phyloP scores from a whole-genome alignment of 345 rosid genomes.

The Capsella bursapastoris region DNA sequence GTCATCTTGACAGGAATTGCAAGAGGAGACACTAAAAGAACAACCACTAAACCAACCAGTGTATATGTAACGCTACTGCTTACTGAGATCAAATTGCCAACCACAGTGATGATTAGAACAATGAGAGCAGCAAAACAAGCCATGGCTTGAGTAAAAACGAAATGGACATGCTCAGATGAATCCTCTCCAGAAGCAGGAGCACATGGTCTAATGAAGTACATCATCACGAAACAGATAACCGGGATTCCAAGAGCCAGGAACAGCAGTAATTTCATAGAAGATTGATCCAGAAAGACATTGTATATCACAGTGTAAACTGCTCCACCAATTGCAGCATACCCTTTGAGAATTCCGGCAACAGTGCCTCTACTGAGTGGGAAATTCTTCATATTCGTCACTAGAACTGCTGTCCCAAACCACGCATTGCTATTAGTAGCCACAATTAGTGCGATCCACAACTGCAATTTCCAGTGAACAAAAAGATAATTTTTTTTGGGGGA shows the following conservation, averaged over 20 bases:
- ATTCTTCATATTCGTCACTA: slow-evolving; percentile 94
- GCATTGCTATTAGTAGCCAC: slow-evolving; percentile 78
- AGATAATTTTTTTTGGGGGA: background rate
- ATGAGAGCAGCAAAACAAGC: slow-evolving; percentile 63
- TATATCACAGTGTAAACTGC: slow-evolving; percentile 72
- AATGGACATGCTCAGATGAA: slow-evolving; percentile 70
- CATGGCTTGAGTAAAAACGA: slow-evolving; percentile 66
- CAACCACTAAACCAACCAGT: slow-evolving; percentile 58
- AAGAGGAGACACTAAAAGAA: slow-evolving; percentile 68
- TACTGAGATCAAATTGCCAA: slow-evolving; percentile 48
- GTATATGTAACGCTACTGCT: slow-evolving; percentile 50
- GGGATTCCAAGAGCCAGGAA: slow-evolving; percentile 75
- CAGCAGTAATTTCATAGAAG: slow-evolving; percentile 57
- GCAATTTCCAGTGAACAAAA: slow-evolving; percentile 39
- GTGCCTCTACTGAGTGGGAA: slow-evolving; percentile 84
- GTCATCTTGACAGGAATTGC: slow-evolving; percentile 90
- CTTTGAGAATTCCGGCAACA: slow-evolving; percentile 85
- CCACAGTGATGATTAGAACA: slow-evolving; percentile 55
- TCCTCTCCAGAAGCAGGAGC: slow-evolving; percentile 86
- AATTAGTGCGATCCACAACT: slow-evolving; percentile 76
- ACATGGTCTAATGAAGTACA: slow-evolving; percentile 76
- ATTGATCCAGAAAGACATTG: slow-evolving; percentile 53
- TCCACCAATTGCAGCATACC: slow-evolving; percentile 75
- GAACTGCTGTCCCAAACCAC: slow-evolving; percentile 87
- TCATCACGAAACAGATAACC: slow-evolving; percentile 59